Evolutionary conservation across 768 basidiomycete genomes (phyloP), one percentile per base, ranked within the genome.

Genomic region (Pilatotrama ljubarskyi): DNA sequence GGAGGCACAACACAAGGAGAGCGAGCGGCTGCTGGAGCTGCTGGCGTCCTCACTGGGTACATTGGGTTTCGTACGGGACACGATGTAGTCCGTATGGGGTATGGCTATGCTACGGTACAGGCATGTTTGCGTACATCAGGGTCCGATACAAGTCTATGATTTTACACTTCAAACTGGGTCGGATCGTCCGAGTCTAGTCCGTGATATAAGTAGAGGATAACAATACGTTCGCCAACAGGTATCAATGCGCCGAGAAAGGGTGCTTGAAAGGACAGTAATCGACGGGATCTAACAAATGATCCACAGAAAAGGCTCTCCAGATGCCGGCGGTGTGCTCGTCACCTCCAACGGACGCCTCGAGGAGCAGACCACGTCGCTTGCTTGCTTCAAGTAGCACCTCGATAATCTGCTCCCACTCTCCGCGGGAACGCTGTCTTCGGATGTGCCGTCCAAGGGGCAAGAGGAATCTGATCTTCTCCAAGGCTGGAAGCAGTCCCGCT

Each of bases 41-140:
- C 81, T 92, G 54, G 78, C 88, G 18, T 84, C 86, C 5, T 90
- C 88, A 2, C 70, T 92, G 58, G 91, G 91, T 41, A 90, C 86
- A 26, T 71, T 94, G 47, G 80, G 83, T 25, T 94, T 93, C 69
- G 85, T 93, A 48, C 79, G 88, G 70, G 88, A 89, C 70, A 80
- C 80, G 5, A 71, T 85, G 65, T 91, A 65, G 29, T 15, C 18
- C 25, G 24, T 14, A 5, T 40, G 6, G 5, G 38, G 24, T 24
- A 13, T 24, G 6, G 22, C 13, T 13, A 25, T 48, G 17, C 17
- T 42, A 29, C 10, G 11, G 15, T 51, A 37, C 50, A 37, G 22
- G 51, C 48, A 35, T 37, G 29, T 32, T 32, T 10, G 29, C 14
- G 13, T 48, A 32, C 46, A 14, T 25, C 51, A 47, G 20, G 25